Base-by-base conservation (phyloP, 257 asterid genomes). In the Solanum ossicruentum region DNA sequence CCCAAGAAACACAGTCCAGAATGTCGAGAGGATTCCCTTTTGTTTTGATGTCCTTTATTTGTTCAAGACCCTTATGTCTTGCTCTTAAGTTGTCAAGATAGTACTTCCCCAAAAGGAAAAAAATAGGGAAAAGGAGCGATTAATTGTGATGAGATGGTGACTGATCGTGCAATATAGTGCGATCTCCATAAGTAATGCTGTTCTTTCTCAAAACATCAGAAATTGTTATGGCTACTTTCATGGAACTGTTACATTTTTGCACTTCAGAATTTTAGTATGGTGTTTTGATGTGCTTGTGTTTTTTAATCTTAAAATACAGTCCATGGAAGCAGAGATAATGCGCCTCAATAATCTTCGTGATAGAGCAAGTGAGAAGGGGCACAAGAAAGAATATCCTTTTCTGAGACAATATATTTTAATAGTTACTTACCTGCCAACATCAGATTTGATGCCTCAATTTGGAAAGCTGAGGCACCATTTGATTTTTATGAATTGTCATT, bases 361-460 rank as follows among this genome's bases (percentile, higher is more conserved):
- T 65, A 87, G 85, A 79, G 93, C 92, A 83, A 89, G 85, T 86
- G 92, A 88, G 83, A 86, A 91, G 86, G 93, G 92, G 57, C 92
- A 85, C 41, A 91, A 88, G 85, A 88, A 85, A 57, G 90, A 91
- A 91, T 91, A 91, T 91, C 99, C 97, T 90, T 94, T 81, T 69
- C 63, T 69, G 82, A 71, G 65, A 70, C 52, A 61, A 12, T 83
- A 28, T 81, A 58, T 1, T 41, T 36, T 84, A 54, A 51, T 81
- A 45, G 84, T 83, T 47, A 10, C 66, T 83, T 52, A 67, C 67
- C 18, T 83, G 47, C 65, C 32, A 17, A 67, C 51, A 12, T 49
- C 52, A 51, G 78, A 67, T 66, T 65, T 83, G 80, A 51, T 52
- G 83, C 55, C 65, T 83, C 60, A 83, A 28, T 5, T 51, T 54